A percentile compares a stretch with the other conserved stretches of the same genome.
phyloP scores from a whole-genome alignment of 1,284 basidiomycete species.

The Melanopsichium pennsylvanicum region DNA sequence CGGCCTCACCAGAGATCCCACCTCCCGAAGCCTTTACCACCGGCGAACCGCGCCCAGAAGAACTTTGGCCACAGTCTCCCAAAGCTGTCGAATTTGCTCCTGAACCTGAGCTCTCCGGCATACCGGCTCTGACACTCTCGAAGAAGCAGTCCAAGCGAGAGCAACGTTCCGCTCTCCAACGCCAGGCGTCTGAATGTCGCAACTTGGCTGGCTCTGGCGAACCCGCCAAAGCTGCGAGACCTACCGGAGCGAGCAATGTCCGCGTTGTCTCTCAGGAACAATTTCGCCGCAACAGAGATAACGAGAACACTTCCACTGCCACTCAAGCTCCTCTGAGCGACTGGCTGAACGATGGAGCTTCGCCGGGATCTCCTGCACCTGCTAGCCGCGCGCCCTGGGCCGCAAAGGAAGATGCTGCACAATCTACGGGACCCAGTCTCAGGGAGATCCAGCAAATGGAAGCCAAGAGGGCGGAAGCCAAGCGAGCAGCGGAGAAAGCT shows the following conservation, averaged over 20 bases:
- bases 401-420: constrained; percentile 40
- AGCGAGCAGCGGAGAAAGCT: constrained; percentile 67
- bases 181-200: constrained; percentile 16
- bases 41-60: constrained; percentile 46
- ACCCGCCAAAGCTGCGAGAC: constrained; percentile 20
- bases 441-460: constrained; percentile 97
- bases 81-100: constrained; percentile 58
- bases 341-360: constrained; percentile 39
- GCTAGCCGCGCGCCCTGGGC: constrained; percentile 62
- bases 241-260: constrained; percentile 46
- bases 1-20: constrained; percentile 14
- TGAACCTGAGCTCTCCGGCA: constrained; percentile 46
- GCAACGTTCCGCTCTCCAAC: constrained; percentile 24
- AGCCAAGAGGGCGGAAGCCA: constrained; percentile 77
- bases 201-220: constrained; percentile 20
- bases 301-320: constrained; percentile 1
- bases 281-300: constrained; percentile 35
- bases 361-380: constrained; percentile 19
- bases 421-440: constrained; percentile 70
- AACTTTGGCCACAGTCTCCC: constrained; percentile 58
- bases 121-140: constrained; percentile 19
- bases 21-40: constrained; percentile 27
- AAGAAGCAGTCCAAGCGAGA: constrained; percentile 35
- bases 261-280: constrained; percentile 54
- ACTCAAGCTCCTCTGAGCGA: constrained; percentile 38